Conservation (phyloP, 352 stramenopile species). For the Phytophthora cryptogea region DNA sequence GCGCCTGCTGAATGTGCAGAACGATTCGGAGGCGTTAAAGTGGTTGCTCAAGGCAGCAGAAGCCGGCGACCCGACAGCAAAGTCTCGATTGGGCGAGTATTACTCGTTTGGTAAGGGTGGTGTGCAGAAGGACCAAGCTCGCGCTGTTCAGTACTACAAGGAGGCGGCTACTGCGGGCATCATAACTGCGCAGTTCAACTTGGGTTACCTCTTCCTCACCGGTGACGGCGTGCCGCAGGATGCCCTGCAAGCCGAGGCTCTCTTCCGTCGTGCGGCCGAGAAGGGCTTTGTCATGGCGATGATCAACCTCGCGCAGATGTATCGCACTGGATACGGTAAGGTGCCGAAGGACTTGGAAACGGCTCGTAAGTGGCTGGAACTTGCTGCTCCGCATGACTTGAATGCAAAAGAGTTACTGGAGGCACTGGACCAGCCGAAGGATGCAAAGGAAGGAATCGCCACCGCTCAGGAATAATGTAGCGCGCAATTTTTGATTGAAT, state of each 20-base stretch:
- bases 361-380: conserved; percentile 75
- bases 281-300: conserved; percentile 89
- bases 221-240: conserved; percentile 65
- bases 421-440: conserved; percentile 28
- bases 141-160: conserved; percentile 71
- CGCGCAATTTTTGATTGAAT: conserved; percentile 11
- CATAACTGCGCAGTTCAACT: conserved; percentile 76
- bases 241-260: conserved; percentile 63
- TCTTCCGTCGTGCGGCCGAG: conserved; percentile 76
- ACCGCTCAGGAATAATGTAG: conserved; percentile 17
- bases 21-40: conserved; percentile 64
- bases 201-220: conserved; percentile 72
- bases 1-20: conserved; percentile 36
- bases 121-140: conserved; percentile 52
- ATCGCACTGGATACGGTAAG: conserved; percentile 65
- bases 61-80: conserved; percentile 72
- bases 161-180: conserved; percentile 66
- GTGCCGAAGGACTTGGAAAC: conserved; percentile 68
- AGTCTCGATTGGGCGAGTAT: conserved; percentile 71
- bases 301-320: conserved; percentile 89
- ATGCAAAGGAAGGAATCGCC: conserved; percentile 6
- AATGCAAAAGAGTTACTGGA: conserved; percentile 82
- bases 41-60: conserved; percentile 81
- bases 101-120: conserved; percentile 67
- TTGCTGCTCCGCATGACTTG: conserved; percentile 71